phyloP scores from a whole-genome alignment of 805 yeast species.

The Teunomyces aglyptinius region DNA sequence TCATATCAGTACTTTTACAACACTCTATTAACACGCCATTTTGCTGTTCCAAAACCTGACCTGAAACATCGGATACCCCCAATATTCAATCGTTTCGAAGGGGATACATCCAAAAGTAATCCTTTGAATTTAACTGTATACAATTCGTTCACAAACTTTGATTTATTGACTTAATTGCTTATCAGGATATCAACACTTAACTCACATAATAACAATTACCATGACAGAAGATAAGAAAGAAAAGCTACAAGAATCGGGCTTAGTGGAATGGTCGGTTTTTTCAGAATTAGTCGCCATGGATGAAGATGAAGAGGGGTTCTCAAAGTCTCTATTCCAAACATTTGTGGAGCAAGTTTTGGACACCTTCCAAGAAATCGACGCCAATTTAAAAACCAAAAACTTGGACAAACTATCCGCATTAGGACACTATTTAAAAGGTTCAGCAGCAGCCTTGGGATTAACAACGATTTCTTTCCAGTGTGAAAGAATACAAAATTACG shows the following conservation, averaged over 20 bases:
- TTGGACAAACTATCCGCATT: slow-evolving; percentile 63
- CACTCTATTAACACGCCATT: background rate
- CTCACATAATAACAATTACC: background rate
- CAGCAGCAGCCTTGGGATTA: slow-evolving; percentile 91
- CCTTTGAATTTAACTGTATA: background rate
- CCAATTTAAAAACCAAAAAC: slow-evolving; percentile 45
- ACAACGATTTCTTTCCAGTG: slow-evolving; percentile 80
- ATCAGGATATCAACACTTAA: background rate
- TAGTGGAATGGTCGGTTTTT: slow-evolving; percentile 86
- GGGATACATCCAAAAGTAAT: too few relatives aligned
- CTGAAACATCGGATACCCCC: background rate
- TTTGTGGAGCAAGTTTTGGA: slow-evolving; percentile 86
- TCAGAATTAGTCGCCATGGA: slow-evolving; percentile 91
- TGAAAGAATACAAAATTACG: slow-evolving; percentile 90
- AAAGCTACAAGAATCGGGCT: slow-evolving; percentile 50
- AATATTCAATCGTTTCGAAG: slow-evolving; percentile 1
- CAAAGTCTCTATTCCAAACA: slow-evolving; percentile 71
- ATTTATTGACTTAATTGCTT: background rate
- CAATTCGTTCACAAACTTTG: too few relatives aligned
- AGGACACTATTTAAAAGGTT: slow-evolving; percentile 94
- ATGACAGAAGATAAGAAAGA: slow-evolving; percentile 15
- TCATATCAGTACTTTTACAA: background rate
- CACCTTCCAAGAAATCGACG: slow-evolving; percentile 71
- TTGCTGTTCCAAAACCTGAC: background rate
- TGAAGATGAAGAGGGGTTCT: slow-evolving; percentile 92